Base-by-base conservation (phyloP, 345 rosid species). In the Linum trigynum region DNA sequence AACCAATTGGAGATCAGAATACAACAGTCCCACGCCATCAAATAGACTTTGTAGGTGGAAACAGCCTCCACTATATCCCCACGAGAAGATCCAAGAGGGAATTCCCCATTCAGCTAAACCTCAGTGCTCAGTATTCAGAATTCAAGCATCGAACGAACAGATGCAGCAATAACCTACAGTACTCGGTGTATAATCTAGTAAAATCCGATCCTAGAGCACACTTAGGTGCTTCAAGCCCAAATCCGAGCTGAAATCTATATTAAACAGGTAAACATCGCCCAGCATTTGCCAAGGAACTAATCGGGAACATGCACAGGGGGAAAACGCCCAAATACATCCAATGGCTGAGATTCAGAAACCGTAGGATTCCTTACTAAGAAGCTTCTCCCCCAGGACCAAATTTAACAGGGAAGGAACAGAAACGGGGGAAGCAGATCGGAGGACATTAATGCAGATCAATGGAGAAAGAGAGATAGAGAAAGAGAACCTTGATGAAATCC, bases 401-500 rank as follows among this genome's bases (percentile, higher is more conserved):
- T 37, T n/a, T 17, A 45, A 59, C 65, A 61, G 43, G 17, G 62
- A n/a, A 7, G 9, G 58, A 59, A 57, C 45, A 39, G n/a, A n/a
- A n/a, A n/a, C n/a, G n/a, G n/a, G 10, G 15, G 14, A 4, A 53
- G 7, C 51, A 69, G 57, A 65, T 55, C 76, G 32, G 64, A 57
- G 45, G 64, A 62, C 63, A 53, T 57, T 62, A 59, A 16, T 48
- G 48, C 69, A 73, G 75, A 79, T 77, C 73, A 6, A 37, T n/a
- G 41, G 48, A 61, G 38, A 1, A 32, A 50, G 50, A 14, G 43
- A 16, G 10, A 37, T 42, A 17, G 23, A 32, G 38, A 39, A 58
- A 43, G 59, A 42, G 17, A 55, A 90, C 98, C 97, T 83, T 87
- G 11, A 76, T 71, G 81, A 92, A 90, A 81, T 92, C 97, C 79